Percentiles rank a stretch among this genome's conserved stretches.
phyloP scores from a whole-genome alignment of 768 basidiomycete species.

The Naganishia vaughanmartiniae region DNA sequence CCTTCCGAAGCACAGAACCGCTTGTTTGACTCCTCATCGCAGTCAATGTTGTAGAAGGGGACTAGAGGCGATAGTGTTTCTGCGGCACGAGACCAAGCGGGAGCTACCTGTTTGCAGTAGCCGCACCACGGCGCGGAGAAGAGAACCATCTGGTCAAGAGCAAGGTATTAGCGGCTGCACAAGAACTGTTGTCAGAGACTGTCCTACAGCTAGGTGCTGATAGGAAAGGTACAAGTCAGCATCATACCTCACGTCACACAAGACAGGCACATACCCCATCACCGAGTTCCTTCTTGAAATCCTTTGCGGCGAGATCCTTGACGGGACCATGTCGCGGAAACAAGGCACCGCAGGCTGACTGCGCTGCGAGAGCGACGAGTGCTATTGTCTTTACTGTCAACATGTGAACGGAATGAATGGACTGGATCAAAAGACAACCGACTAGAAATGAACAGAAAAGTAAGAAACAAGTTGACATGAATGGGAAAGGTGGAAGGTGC shows the following conservation, averaged over 20 bases:
- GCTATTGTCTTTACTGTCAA: not conserved
- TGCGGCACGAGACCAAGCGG: conserved; percentile 81
- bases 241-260: not conserved
- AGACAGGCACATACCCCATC: conserved; percentile 23
- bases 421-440: too few relatives aligned
- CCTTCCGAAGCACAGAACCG: conserved; percentile 74
- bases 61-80: conserved; percentile 73
- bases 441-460: too few relatives aligned
- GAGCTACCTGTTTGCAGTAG: conserved; percentile 57
- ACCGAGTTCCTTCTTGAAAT: conserved; percentile 27
- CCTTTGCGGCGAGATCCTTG: conserved; percentile 12
- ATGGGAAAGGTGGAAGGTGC: not conserved
- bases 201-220: conserved; percentile 25
- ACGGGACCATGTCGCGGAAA: conserved; percentile 25
- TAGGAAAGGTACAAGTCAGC: not conserved
- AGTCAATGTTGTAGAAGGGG: conserved; percentile 89
- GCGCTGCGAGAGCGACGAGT: conserved; percentile 6
- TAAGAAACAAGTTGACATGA: not conserved
- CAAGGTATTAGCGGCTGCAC: not conserved
- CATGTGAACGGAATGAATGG: not conserved
- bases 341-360: conserved; percentile 21
- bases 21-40: conserved; percentile 78
- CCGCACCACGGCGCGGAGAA: conserved; percentile 32
- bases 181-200: not conserved
- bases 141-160: conserved; percentile 19